These are phyloP conservation scores for Telopea speciosissima DNA, from an alignment of 177 flowering plant genomes.

Conservation along the genomic window DNA sequence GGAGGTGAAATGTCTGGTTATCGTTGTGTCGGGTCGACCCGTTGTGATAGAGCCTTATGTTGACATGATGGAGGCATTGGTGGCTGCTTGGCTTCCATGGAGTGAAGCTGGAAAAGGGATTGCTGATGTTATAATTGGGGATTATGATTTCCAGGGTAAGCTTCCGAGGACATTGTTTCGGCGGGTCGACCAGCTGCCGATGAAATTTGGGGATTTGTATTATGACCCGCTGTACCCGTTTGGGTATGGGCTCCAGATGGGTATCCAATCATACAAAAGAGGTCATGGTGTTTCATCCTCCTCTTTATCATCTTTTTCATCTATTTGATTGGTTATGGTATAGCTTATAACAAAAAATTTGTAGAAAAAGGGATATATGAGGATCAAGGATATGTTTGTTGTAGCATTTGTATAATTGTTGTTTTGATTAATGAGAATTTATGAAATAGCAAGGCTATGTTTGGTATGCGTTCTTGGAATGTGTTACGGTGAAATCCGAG, in stretches of 20 bases:
- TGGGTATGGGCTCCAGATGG: slow-evolving; percentile 18
- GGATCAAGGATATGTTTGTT: no score
- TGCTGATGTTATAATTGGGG: slow-evolving; percentile 26
- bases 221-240: slow-evolving; percentile 21
- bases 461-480: no score
- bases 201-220: slow-evolving; percentile 19
- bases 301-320: no score
- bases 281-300: no score
- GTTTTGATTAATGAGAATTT: no score
- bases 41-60: slow-evolving; percentile 21
- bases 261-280: no score
- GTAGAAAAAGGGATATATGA: no score
- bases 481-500: no score
- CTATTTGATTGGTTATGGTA: no score
- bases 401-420: no score
- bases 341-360: no score
- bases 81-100: slow-evolving; percentile 29
- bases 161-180: slow-evolving; percentile 25
- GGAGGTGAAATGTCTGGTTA: slow-evolving; percentile 18
- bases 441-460: no score
- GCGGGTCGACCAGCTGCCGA: slow-evolving; percentile 22
- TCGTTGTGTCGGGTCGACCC: slow-evolving; percentile 20
- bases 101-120: slow-evolving; percentile 26
- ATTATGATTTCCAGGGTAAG: slow-evolving; percentile 20
- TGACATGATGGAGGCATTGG: slow-evolving; percentile 16